phyloP scores from a whole-genome alignment of 2,329 filamentous ascomycete species.

The Beauveria medogensis region DNA sequence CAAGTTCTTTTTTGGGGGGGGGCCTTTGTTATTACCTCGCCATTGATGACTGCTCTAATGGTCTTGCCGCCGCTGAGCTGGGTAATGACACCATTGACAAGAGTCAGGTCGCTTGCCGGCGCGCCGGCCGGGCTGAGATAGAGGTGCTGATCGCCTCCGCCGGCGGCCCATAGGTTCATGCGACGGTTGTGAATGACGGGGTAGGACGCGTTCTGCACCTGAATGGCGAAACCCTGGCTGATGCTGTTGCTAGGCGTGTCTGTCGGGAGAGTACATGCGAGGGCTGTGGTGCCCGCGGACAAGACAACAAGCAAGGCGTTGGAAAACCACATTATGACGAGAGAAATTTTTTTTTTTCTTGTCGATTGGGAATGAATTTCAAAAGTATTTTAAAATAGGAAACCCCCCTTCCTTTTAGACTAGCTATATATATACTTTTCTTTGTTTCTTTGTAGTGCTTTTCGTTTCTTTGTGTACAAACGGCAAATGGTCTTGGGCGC shows the following conservation, averaged over 20 bases:
- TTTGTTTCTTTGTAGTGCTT: not conserved
- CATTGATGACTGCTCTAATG: slow-evolving; percentile 35
- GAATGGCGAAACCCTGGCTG: slow-evolving; percentile 25
- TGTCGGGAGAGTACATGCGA: slow-evolving; percentile 25
- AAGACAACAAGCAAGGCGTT: slow-evolving; percentile 17
- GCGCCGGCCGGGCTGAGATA: slow-evolving; percentile 31
- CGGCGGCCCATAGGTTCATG: slow-evolving; percentile 28
- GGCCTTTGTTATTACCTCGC: slow-evolving; percentile 26
- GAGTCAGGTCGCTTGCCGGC: slow-evolving; percentile 26
- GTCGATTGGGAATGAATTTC: not conserved
- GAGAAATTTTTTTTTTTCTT: no score
- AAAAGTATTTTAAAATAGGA: no score
- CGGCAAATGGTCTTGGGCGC: not conserved
- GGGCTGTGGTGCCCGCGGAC: not conserved
- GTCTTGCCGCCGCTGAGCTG: slow-evolving; percentile 13
- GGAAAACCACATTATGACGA: not conserved
- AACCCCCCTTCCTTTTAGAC: no score
- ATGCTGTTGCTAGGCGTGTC: slow-evolving; percentile 25
- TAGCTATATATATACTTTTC: not conserved
- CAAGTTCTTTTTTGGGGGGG: no score
- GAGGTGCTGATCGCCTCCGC: slow-evolving; percentile 32
- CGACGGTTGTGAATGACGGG: slow-evolving; percentile 28
- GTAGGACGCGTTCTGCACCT: slow-evolving; percentile 29
- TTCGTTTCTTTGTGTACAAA: no score
- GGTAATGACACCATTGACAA: slow-evolving; percentile 31